Percentiles rank a stretch among this genome's conserved stretches.
These are phyloP conservation scores for Takakia lepidozioides DNA, from an alignment of 225 moss, liverwort and hornwort species.

Conservation along the genomic window DNA sequence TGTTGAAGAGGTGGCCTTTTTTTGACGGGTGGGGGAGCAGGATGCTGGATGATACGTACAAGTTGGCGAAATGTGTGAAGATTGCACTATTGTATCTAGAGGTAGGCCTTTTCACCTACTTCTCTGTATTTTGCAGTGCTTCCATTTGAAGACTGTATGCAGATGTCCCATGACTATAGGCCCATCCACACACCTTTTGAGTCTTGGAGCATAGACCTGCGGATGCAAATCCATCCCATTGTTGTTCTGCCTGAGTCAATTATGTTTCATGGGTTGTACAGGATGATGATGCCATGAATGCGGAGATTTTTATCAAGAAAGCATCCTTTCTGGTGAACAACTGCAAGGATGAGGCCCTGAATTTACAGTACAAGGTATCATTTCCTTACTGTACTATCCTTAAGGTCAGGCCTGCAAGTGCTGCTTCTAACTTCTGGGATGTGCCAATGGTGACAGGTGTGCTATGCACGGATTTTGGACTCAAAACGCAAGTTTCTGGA, in stretches of 20 bases:
- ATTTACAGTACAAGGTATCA: slow-evolving; percentile 88
- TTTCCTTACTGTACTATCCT: not conserved
- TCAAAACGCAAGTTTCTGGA: slow-evolving; percentile 96
- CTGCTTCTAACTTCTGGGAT: no score
- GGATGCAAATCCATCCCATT: no score
- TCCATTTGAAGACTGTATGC: not conserved
- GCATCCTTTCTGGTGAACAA: slow-evolving; percentile 95
- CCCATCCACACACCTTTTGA: no score
- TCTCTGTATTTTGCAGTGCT: not conserved
- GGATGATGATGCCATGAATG: slow-evolving; percentile 98
- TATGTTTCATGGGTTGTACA: slow-evolving; percentile 25
- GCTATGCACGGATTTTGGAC: slow-evolving; percentile 97
- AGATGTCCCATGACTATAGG: not conserved
- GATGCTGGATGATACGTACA: slow-evolving; percentile 92
- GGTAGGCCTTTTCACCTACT: slow-evolving; percentile 26
- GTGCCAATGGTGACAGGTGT: slow-evolving; percentile 51
- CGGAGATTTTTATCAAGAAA: slow-evolving; percentile 96
- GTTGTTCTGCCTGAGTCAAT: no score
- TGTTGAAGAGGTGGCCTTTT: no score
- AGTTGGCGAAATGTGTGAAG: slow-evolving; percentile 97
- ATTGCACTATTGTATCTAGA: slow-evolving; percentile 94
- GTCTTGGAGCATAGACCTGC: no score
- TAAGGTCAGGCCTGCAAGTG: no score
- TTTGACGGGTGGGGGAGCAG: no score
- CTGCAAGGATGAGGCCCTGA: slow-evolving; percentile 94